These are phyloP conservation scores for Teunomyces funiuensis DNA, from an alignment of 805 yeast species.

Conservation along the genomic window DNA sequence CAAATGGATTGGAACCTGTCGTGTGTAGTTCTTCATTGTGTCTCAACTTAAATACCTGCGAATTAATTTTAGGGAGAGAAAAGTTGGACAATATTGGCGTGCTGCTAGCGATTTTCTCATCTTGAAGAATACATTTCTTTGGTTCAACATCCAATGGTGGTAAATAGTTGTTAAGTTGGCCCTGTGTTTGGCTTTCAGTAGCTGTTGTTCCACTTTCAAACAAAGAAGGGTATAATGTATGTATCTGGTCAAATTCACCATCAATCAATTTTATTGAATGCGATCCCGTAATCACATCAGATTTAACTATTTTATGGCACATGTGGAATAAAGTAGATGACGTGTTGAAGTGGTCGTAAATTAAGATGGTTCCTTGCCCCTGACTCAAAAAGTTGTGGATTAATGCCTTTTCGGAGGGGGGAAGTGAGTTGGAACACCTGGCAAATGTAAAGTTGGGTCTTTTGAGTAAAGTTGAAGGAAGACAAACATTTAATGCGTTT, in stretches of 20 bases:
- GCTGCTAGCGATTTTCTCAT: constrained; percentile 16
- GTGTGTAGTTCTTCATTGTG: constrained; percentile 51
- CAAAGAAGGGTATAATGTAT: constrained; percentile 16
- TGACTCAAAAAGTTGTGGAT: constrained; percentile 35
- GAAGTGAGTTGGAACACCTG: constrained; percentile 61
- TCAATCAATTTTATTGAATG: constrained; percentile 41
- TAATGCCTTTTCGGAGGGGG: constrained; percentile 48
- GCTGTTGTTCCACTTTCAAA: constrained; percentile 20
- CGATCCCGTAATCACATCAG: constrained; percentile 14
- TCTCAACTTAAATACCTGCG: constrained; percentile 38
- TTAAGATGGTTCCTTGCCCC: constrained; percentile 11
- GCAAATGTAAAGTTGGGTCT: constrained; percentile 68
- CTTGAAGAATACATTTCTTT: constrained; percentile 2
- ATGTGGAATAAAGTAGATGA: constrained; percentile 46
- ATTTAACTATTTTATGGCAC: constrained; percentile 46
- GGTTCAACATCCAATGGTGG: constrained; percentile 9
- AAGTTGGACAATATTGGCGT: constrained; percentile 51
- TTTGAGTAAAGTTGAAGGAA: constrained; percentile 86
- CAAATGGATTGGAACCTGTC: constrained; percentile 12
- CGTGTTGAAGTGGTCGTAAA: constrained; percentile 50
- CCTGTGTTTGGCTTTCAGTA: constrained; percentile 3
- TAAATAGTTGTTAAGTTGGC: constrained; percentile 8
- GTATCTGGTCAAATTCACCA: constrained; percentile 42
- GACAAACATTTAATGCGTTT: constrained; percentile 70
- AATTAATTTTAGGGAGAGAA: constrained; percentile 43